Conservation (phyloP, 495 filamentous ascomycete species). For the Aspergillus cavernicola region DNA sequence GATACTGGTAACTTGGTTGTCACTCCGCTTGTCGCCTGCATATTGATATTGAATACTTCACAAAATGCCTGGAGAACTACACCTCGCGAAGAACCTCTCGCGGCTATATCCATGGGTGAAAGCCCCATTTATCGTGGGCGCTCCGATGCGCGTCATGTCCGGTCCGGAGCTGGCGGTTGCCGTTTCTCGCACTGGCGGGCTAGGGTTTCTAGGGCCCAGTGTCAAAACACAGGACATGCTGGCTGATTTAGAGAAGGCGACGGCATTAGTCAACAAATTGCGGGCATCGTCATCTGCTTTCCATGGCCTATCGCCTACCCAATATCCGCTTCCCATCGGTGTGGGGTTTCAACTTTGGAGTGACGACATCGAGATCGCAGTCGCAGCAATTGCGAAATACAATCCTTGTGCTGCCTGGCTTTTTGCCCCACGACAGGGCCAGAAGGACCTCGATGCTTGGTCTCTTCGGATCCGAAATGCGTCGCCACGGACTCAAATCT, state of each 20-base stretch:
- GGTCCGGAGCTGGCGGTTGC: slow-evolving; percentile 54
- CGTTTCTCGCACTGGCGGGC: slow-evolving; percentile 62
- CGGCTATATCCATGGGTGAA: slow-evolving; percentile 60
- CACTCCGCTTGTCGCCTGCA: no score
- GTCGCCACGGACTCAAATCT: slow-evolving; percentile 46
- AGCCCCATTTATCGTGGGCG: slow-evolving; percentile 58
- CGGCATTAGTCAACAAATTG: slow-evolving; percentile 18
- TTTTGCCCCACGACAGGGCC: slow-evolving; percentile 52
- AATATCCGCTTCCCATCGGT: slow-evolving; percentile 50
- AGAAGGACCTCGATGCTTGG: slow-evolving; percentile 53
- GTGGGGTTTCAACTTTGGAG: slow-evolving; percentile 61
- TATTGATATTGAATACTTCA: no score
- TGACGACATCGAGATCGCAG: slow-evolving; percentile 41
- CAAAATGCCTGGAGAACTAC: no score
- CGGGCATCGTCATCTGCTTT: background rate
- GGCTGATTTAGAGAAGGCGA: slow-evolving; percentile 33
- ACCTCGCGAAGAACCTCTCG: slow-evolving; percentile 8
- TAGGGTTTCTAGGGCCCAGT: slow-evolving; percentile 50
- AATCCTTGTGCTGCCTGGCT: slow-evolving; percentile 68
- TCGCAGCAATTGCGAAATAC: slow-evolving; percentile 39
- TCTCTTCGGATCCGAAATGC: slow-evolving; percentile 43
- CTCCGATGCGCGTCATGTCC: slow-evolving; percentile 72
- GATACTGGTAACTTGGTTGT: no score
- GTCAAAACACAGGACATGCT: slow-evolving; percentile 32
- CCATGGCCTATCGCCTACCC: slow-evolving; percentile 14